Evolutionary conservation across 148 eudicot species (phyloP).

Genomic region (Euryodendron excelsum): DNA sequence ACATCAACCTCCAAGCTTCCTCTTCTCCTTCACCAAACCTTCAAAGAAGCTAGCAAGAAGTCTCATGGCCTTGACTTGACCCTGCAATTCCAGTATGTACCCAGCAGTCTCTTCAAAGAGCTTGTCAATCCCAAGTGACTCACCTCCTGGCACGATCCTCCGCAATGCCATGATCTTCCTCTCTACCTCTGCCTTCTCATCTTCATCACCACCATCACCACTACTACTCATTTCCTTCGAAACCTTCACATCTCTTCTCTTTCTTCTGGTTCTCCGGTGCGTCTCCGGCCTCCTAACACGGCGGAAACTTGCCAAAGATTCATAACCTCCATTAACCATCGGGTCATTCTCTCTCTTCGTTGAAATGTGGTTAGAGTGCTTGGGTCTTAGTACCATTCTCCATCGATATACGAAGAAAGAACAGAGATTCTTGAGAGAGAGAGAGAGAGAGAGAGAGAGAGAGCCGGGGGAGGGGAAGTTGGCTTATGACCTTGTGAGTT

Average conservation of each 20-base stretch:
- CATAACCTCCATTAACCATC: background rate
- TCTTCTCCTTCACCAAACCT: slow-evolving; percentile 10
- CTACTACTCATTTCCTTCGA: background rate
- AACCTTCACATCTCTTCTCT: background rate
- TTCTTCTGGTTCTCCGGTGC: background rate
- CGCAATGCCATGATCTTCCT: slow-evolving; percentile 23
- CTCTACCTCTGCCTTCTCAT: slow-evolving; percentile 26
- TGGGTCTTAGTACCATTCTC: slow-evolving; percentile 1
- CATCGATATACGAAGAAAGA: too few species aligned
- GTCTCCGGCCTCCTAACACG: background rate
- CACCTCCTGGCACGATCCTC: slow-evolving; percentile 30
- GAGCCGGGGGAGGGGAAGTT: background rate
- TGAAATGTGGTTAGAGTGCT: background rate
- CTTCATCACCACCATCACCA: background rate
- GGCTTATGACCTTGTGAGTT: too few species aligned
- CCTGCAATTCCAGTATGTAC: slow-evolving; percentile 23
- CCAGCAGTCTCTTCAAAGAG: slow-evolving; percentile 30
- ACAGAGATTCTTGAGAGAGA: background rate
- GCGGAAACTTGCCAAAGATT: background rate
- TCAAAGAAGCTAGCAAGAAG: slow-evolving; percentile 21
- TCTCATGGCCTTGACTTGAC: slow-evolving; percentile 27
- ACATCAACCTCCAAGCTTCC: slow-evolving; percentile 27
- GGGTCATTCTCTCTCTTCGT: slow-evolving; percentile 2
- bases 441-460: slow-evolving; percentile 19
- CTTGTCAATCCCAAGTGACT: slow-evolving; percentile 22